These are phyloP conservation scores for Cryptococcus sp. DNA, from an alignment of 1,284 basidiomycete species.

Conservation along the genomic window DNA sequence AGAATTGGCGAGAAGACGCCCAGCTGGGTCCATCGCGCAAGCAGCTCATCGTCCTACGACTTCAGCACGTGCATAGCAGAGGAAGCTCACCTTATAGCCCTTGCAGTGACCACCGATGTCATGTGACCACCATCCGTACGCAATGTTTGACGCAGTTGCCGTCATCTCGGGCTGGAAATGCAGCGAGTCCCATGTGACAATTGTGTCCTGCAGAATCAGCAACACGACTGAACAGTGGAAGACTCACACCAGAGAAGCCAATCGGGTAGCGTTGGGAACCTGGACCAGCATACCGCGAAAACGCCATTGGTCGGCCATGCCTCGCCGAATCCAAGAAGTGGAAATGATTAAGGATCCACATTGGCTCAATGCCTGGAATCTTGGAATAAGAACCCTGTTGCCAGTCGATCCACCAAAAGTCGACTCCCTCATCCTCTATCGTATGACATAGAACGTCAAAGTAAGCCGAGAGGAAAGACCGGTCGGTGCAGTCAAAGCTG, in stretches of 20 bases:
- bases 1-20: slow-evolving; percentile 35
- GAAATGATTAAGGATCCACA: slow-evolving; percentile 32
- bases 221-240: background rate
- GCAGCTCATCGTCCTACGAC: slow-evolving; percentile 22
- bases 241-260: slow-evolving; percentile 29
- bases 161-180: slow-evolving; percentile 34
- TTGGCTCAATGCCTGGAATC: slow-evolving; percentile 23
- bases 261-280: slow-evolving; percentile 32
- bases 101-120: slow-evolving; percentile 32
- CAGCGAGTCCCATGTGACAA: slow-evolving; percentile 28
- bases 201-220: slow-evolving; percentile 19
- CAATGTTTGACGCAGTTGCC: slow-evolving; percentile 30
- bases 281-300: slow-evolving; percentile 30
- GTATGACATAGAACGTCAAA: slow-evolving; percentile 24
- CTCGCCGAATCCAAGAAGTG: slow-evolving; percentile 26
- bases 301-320: slow-evolving; percentile 21
- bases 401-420: slow-evolving; percentile 39
- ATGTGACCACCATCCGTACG: slow-evolving; percentile 30
- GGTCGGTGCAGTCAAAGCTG: slow-evolving; percentile 23
- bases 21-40: slow-evolving; percentile 31
- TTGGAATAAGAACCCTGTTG: slow-evolving; percentile 25
- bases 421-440: slow-evolving; percentile 31
- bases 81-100: slow-evolving; percentile 21
- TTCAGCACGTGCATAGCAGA: background rate
- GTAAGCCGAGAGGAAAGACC: slow-evolving; percentile 24